Conservation (phyloP, 345 rosid genomes). For the Brassica incana region DNA sequence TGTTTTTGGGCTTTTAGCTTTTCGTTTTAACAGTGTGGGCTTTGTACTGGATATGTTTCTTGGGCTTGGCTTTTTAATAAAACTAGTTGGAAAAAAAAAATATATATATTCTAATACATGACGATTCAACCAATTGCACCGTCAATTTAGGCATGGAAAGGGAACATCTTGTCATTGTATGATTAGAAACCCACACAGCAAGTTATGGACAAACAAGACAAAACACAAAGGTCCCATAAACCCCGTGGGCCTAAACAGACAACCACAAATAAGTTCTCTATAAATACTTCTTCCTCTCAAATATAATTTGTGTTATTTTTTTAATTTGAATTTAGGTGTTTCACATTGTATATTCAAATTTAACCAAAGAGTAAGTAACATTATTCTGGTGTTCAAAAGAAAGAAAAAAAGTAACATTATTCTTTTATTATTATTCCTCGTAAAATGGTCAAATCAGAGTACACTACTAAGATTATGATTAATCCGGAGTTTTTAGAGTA, state of each 20-base stretch:
- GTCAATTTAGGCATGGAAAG: neutral
- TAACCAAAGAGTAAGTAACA: neutral
- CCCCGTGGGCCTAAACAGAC: neutral
- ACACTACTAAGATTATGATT: neutral
- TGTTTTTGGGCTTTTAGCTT: too few relatives aligned
- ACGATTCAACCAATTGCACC: neutral
- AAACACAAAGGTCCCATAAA: neutral
- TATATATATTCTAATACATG: neutral
- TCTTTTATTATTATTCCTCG: neutral
- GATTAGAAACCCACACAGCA: neutral
- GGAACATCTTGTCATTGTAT: neutral
- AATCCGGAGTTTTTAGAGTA: too few relatives aligned
- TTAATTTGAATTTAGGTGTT: neutral
- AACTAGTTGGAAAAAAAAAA: too few relatives aligned
- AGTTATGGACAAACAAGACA: neutral
- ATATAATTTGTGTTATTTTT: neutral
- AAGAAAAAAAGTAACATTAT: neutral
- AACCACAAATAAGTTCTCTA: neutral
- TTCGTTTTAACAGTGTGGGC: too few relatives aligned
- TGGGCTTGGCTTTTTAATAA: too few relatives aligned
- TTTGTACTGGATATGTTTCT: too few relatives aligned
- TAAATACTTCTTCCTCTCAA: neutral
- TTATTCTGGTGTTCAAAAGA: neutral
- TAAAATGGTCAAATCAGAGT: conserved; percentile 10
- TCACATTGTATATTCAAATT: neutral